Evolutionary conservation across 345 rosid genomes (phyloP).

Genomic region (Zanthoxylum bungeanum): DNA sequence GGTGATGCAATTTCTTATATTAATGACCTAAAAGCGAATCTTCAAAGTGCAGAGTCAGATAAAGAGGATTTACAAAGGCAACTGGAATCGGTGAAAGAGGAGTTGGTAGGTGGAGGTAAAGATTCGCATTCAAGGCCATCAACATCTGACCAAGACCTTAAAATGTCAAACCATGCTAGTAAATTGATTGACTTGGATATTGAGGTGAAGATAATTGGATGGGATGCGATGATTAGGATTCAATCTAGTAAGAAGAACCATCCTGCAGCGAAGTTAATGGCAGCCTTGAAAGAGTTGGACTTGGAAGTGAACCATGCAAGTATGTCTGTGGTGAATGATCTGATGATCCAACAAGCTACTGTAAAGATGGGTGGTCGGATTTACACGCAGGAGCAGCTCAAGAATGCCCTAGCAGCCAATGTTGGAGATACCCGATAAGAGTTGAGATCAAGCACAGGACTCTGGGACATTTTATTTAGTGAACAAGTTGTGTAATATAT

Average conservation of each 20-base stretch:
- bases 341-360: constrained; percentile 97
- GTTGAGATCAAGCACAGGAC: constrained; percentile 14
- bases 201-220: constrained; percentile 84
- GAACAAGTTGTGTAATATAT: constrained; percentile 29
- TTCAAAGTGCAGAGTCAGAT: constrained; percentile 49
- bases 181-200: constrained; percentile 61
- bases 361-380: constrained; percentile 81
- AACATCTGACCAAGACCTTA: constrained; percentile 34
- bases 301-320: constrained; percentile 90
- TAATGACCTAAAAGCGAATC: constrained; percentile 72
- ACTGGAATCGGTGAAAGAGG: constrained; percentile 53
- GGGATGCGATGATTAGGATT: constrained; percentile 84
- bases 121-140: constrained; percentile 22
- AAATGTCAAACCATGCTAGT: constrained; percentile 28
- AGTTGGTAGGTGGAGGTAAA: constrained; percentile 25
- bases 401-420: constrained; percentile 54
- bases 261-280: constrained; percentile 88
- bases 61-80: constrained; percentile 67
- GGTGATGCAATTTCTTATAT: constrained; percentile 92
- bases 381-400: constrained; percentile 83
- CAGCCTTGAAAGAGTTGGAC: constrained; percentile 79
- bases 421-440: constrained; percentile 39
- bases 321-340: constrained; percentile 75
- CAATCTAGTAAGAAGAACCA: constrained; percentile 79
- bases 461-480: constrained; percentile 43